These are phyloP conservation scores for Xylona heveae DNA, from an alignment of 495 filamentous ascomycete genomes.

Conservation along the genomic window DNA sequence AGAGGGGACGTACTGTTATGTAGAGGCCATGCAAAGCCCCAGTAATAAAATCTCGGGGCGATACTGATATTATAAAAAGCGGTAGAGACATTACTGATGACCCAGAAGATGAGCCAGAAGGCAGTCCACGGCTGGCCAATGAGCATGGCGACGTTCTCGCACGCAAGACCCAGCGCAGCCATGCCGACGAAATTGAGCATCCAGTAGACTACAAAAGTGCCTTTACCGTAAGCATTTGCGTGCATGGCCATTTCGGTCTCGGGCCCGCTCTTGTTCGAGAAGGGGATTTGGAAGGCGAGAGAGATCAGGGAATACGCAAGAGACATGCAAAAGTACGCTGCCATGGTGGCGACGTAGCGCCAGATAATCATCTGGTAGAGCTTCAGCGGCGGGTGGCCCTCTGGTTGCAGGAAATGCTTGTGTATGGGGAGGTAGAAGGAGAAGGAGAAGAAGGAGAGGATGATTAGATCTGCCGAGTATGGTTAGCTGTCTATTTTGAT, in stretches of 20 bases:
- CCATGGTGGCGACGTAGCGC: slow-evolving; percentile 36
- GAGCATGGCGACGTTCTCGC: slow-evolving; percentile 54
- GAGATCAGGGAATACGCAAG: slow-evolving; percentile 44
- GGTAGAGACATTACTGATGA: slow-evolving; percentile 47
- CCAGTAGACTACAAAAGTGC: slow-evolving; percentile 48
- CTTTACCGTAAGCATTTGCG: slow-evolving; percentile 35
- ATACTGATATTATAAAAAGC: slow-evolving; percentile 41
- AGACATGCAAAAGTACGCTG: slow-evolving; percentile 44
- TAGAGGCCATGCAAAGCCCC: slow-evolving; percentile 57
- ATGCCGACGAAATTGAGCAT: slow-evolving; percentile 57
- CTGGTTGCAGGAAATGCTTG: slow-evolving; percentile 26
- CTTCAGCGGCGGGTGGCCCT: slow-evolving; percentile 33
- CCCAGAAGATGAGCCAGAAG: slow-evolving; percentile 57
- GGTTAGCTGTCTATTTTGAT: too few species aligned
- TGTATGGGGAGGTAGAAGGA: slow-evolving; percentile 50
- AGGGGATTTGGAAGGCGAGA: slow-evolving; percentile 43
- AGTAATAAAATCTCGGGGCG: slow-evolving; percentile 36
- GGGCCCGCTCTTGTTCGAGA: slow-evolving; percentile 23
- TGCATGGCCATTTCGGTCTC: slow-evolving; percentile 21
- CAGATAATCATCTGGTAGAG: slow-evolving; percentile 37
- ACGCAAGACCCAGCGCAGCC: slow-evolving; percentile 43
- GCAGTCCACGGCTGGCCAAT: slow-evolving; percentile 45
- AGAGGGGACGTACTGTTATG: slow-evolving; percentile 26
- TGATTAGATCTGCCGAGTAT: slow-evolving; percentile 39
- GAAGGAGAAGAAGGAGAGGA: slow-evolving; percentile 53